Conservation (phyloP, 805 yeast species). For the Dipodascus geniculatus region DNA sequence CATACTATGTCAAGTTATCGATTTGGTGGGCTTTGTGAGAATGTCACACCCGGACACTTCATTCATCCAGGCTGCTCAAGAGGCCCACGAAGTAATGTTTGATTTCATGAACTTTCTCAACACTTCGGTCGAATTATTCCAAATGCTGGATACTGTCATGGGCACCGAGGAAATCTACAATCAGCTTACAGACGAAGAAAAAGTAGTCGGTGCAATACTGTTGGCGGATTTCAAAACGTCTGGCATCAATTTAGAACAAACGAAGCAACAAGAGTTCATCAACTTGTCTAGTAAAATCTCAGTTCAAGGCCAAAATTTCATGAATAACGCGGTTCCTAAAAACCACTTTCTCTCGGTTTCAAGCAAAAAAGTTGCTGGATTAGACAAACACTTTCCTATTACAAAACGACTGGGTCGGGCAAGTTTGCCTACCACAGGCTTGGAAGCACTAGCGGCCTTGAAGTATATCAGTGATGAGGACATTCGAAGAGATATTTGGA, state of each 20-base stretch:
- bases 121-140: conserved; percentile 64
- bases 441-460: conserved; percentile 53
- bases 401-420: conserved; percentile 24
- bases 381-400: conserved; percentile 21
- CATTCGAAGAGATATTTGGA: conserved; percentile 63
- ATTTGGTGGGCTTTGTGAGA: conserved; percentile 83
- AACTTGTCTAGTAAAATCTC: conserved; percentile 72
- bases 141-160: conserved; percentile 46
- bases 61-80: conserved; percentile 73
- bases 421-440: conserved; percentile 47
- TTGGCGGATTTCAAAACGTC: conserved; percentile 81
- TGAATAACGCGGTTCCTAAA: conserved; percentile 32
- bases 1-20: conserved; percentile 82
- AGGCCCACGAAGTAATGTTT: conserved; percentile 77
- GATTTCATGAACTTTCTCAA: conserved; percentile 89
- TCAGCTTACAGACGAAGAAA: conserved; percentile 58
- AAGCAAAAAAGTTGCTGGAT: conserved; percentile 20
- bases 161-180: conserved; percentile 26
- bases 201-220: conserved; percentile 68
- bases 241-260: conserved; percentile 67
- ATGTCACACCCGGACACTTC: conserved; percentile 70
- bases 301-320: conserved; percentile 66
- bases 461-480: conserved; percentile 43
- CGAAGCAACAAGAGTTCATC: conserved; percentile 58
- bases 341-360: conserved; percentile 15